Base-by-base conservation (phyloP, 1,284 basidiomycete genomes). In the Ceratobasidium sp. region DNA sequence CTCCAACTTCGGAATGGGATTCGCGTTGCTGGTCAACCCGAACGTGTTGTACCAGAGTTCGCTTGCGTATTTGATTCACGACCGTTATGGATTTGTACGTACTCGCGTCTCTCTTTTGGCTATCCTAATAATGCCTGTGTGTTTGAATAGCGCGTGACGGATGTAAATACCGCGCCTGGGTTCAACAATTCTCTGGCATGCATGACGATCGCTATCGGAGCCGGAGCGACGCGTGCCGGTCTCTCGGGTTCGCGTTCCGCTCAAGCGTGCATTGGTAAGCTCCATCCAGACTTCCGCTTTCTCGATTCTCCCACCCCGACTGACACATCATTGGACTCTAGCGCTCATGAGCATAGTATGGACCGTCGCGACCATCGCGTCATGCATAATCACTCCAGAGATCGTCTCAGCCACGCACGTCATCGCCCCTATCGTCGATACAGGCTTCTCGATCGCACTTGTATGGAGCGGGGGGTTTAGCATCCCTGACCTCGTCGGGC, bases 311-410 rank as follows among this genome's bases (percentile, higher is more conserved):
- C 1, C 35, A 21, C 28, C 28, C 13, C 32, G 43, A 47, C 21
- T 13, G 11, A 38, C 13, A 23, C 50, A 5, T 18, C 18, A 5
- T 28, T 4, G 23, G 9, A 21, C 8, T 16, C 14, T 21, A 67
- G 63, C 63, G n/a, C 35, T 67, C 18, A 54, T 67, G 49, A 54
- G 47, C 26, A 21, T 67, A 11, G 63, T 67, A 26, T 67, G 63
- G 63, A 55, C 63, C 16, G 49, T 30, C 18, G 35, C 21, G 4
- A 54, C 35, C 0, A 6, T 55, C 49, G 49, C 63, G 16, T 3
- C 63, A 13, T 54, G 49, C 50, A n/a, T 67, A 11, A 50, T 55
- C 30, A 26, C 18, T 6, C 63, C 63, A 6, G 16, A 67, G n/a
- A 47, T 55, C 32, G 49, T 38, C 3, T 67, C 63, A 2, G 50